Evolutionary conservation across 108 stramenopile genomes (phyloP), one percentile per base, ranked within the genome.

Genomic region (Heterococcus sp.): DNA sequence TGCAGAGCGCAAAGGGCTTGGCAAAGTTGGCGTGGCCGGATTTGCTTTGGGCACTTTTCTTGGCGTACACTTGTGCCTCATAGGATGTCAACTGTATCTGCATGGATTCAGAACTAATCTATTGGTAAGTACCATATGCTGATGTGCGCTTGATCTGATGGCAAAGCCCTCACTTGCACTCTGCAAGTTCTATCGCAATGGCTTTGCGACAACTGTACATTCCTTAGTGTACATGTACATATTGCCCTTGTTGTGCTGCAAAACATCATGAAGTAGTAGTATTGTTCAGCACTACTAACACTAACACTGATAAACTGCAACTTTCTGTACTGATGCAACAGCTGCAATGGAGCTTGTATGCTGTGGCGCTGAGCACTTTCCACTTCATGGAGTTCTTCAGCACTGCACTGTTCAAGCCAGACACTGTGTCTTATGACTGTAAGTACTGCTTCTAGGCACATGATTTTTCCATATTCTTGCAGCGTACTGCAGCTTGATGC

Each of bases 341-440:
- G 83, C 63, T 84, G 4, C 83, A 75, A 2, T 75, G 73, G 83
- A 75, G 83, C 38, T 63, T 75, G 58, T 84, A 84, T 63, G 36
- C 34, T 38, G 38, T 40, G 67, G 75, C 83, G 1, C 63, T 84
- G 0, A 71, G 67, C 28, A 68, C 73, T 76, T 84, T 84, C 71
- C 84, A 84, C 65, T 84, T 84, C 76, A 78, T 77, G 32, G 84
- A 84, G 75, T 84, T 84, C 40, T 72, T 78, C 38, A 65, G 70
- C 0, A 84, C 84, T 1, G 84, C 84, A 32, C 38, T 84, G 30
- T 76, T 73, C 76, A 72, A 73, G 71, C 84, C 84, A 26, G 76
- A 76, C 35, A 21, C 65, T 58, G 68, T 84, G 29, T 71, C 76
- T 14, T 84, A 84, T 65, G 69, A 78, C 30, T 84, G 83, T 84